Evolutionary conservation across 148 eudicot species (phyloP).

Genomic region (Vaccinium darrowii): DNA sequence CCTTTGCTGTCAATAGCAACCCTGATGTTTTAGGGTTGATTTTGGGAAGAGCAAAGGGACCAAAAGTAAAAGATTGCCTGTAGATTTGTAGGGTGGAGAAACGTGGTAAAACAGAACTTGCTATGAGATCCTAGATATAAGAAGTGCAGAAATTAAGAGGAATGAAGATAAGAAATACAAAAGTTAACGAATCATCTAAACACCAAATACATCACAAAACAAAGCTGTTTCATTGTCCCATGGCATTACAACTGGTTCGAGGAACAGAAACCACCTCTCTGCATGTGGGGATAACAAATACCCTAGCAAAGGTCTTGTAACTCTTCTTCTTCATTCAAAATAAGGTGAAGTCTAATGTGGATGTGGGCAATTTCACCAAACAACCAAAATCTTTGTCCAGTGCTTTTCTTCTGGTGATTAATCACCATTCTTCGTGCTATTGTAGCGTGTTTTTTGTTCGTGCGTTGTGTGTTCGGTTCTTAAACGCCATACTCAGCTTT

Average conservation of each 20-base stretch:
- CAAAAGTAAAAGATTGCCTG: neutral
- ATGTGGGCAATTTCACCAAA: neutral
- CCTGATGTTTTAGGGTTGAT: neutral
- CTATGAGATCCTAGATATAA: neutral
- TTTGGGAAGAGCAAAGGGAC: neutral
- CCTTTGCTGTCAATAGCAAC: neutral
- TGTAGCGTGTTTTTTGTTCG: neutral
- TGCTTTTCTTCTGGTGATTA: neutral
- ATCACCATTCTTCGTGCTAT: neutral
- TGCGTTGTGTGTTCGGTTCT: neutral
- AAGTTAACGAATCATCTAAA: neutral
- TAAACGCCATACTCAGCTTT: no score
- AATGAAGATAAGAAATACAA: neutral
- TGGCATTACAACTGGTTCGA: neutral
- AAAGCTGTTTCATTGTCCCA: neutral
- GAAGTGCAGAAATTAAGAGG: neutral
- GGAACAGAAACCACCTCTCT: neutral
- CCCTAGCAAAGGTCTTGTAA: neutral
- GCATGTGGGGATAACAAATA: neutral
- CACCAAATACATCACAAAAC: neutral
- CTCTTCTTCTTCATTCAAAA: neutral
- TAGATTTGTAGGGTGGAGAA: neutral
- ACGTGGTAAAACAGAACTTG: neutral
- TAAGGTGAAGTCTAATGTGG: neutral
- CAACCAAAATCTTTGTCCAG: neutral